Percentiles rank a stretch among this genome's conserved stretches.
phyloP scores from a whole-genome alignment of 495 filamentous ascomycete genomes.

The Xylaria bambusicola region DNA sequence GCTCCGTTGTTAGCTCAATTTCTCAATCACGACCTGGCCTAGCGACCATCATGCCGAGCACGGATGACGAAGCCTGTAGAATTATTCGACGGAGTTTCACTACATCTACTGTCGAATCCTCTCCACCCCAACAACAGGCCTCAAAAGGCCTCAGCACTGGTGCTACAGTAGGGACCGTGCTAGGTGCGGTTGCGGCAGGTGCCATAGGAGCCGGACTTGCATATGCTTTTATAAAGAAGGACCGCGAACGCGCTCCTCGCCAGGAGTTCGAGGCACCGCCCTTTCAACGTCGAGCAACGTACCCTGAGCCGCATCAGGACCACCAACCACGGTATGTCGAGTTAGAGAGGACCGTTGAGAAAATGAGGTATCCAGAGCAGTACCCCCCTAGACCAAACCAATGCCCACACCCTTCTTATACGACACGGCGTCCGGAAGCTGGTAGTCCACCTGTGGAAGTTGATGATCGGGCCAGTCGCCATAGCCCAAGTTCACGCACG shows the following conservation, averaged over 20 bases:
- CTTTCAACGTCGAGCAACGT: constrained; percentile 41
- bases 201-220: constrained; percentile 74
- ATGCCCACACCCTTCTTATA: constrained; percentile 37
- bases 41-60: constrained; percentile 19
- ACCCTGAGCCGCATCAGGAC: constrained; percentile 38
- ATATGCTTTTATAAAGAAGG: constrained; percentile 68
- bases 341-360: constrained; percentile 32
- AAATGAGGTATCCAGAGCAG: constrained; percentile 32
- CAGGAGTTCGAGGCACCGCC: constrained; percentile 39
- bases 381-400: constrained; percentile 30
- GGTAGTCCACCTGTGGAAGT: constrained; percentile 38
- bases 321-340: constrained; percentile 39
- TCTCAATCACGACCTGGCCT: constrained; percentile 20
- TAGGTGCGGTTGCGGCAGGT: constrained; percentile 72
- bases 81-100: constrained; percentile 38
- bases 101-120: constrained; percentile 34
- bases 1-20: constrained; percentile 26
- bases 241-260: constrained; percentile 45
- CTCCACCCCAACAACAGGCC: constrained; percentile 31
- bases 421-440: constrained; percentile 38
- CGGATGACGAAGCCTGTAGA: constrained; percentile 31
- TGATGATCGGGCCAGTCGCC: constrained; percentile 41
- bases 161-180: constrained; percentile 58
- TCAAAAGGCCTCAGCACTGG: constrained; percentile 42
- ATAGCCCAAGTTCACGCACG: constrained; percentile 23